A percentile compares a stretch with the other conserved stretches of the same genome.
Conservation (phyloP, 106 monocot species). For the Allium fistulosum region DNA sequence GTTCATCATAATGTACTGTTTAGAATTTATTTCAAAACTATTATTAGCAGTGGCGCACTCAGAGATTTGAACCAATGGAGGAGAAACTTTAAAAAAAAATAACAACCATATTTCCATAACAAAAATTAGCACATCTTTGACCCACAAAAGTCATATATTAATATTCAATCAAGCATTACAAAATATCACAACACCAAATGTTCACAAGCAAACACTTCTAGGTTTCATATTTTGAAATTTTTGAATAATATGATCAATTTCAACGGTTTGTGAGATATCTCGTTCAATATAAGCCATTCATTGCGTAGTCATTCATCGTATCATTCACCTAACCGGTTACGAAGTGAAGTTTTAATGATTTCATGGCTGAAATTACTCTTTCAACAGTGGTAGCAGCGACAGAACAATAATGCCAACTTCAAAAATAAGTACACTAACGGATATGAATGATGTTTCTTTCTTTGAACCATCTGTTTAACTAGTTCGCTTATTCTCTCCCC, state of each 20-base stretch:
- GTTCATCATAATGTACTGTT: too few species aligned
- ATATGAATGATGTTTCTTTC: neutral
- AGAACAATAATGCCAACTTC: neutral
- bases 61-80: too few species aligned
- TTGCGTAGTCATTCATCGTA: neutral
- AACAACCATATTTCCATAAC: too few species aligned
- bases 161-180: too few species aligned
- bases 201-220: neutral
- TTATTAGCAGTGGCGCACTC: too few species aligned
- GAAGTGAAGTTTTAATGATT: neutral
- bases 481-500: neutral
- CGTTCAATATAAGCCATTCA: neutral
- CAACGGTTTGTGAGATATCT: neutral
- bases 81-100: too few species aligned
- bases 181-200: too few species aligned
- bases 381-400: neutral
- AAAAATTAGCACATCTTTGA: too few species aligned
- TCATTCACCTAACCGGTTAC: neutral
- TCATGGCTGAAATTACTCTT: neutral
- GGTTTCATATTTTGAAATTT: neutral
- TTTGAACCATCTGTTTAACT: neutral
- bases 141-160: too few species aligned
- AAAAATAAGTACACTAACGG: neutral
- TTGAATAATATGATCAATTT: neutral
- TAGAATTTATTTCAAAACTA: too few species aligned